These are phyloP conservation scores for Mycena crocata DNA, from an alignment of 768 basidiomycete genomes.

Conservation along the genomic window DNA sequence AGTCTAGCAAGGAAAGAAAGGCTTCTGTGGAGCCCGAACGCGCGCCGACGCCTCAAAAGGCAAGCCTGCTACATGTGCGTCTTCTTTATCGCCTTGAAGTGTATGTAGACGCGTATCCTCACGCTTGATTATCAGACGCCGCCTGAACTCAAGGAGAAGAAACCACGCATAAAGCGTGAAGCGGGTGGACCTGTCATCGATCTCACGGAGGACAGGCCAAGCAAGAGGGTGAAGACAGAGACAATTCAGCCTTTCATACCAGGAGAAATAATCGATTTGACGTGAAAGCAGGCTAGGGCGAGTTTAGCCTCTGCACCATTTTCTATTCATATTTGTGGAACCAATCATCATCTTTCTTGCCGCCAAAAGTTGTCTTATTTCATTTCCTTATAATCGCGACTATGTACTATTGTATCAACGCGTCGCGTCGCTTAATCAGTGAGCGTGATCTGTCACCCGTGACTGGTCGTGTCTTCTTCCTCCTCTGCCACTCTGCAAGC, in stretches of 20 bases:
- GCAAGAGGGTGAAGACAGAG: conserved; percentile 5
- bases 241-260: neutral
- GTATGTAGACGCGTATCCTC: neutral
- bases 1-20: conserved; percentile 5
- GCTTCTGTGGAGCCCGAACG: neutral
- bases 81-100: neutral
- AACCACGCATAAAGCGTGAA: conserved; percentile 11
- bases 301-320: too few relatives aligned
- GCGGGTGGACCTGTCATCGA: neutral
- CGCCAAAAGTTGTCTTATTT: too few relatives aligned
- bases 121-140: neutral
- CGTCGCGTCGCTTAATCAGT: too few relatives aligned
- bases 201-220: conserved; percentile 4
- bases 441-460: too few relatives aligned
- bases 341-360: too few relatives aligned
- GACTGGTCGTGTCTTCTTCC: too few relatives aligned
- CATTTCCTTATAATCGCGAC: too few relatives aligned
- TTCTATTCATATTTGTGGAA: too few relatives aligned
- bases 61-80: conserved; percentile 1
- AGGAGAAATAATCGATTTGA: conserved; percentile 19
- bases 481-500: too few relatives aligned
- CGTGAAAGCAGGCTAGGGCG: neutral
- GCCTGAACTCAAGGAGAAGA: conserved; percentile 9
- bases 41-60: neutral
- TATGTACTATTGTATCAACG: too few relatives aligned